Conservation (phyloP, 805 yeast species). For the Wickerhamiella alocasiicola region DNA sequence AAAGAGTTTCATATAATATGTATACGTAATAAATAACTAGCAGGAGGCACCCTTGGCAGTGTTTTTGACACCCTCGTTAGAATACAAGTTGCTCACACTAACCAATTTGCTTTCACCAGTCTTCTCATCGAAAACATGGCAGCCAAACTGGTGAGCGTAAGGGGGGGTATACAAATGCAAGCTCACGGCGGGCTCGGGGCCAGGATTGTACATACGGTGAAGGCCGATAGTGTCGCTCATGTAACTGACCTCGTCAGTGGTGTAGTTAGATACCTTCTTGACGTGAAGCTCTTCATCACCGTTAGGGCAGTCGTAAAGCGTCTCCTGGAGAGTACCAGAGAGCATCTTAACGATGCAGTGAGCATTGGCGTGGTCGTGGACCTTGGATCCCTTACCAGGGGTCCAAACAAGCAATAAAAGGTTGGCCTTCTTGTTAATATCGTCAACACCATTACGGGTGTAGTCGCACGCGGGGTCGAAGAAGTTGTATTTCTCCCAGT, state of each 20-base stretch:
- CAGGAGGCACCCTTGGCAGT: neutral
- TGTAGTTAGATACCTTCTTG: slow-evolving; percentile 22
- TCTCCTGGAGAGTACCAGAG: slow-evolving; percentile 46
- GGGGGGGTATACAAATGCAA: slow-evolving; percentile 70
- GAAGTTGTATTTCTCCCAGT: slow-evolving; percentile 50
- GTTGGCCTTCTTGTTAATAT: slow-evolving; percentile 61
- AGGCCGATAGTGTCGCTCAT: slow-evolving; percentile 55
- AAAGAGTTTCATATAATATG: no score
- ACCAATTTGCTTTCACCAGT: slow-evolving; percentile 43
- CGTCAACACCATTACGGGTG: slow-evolving; percentile 62
- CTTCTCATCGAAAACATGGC: slow-evolving; percentile 34
- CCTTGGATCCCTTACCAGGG: slow-evolving; percentile 49
- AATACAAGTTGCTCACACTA: slow-evolving; percentile 45
- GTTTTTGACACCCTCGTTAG: slow-evolving; percentile 41
- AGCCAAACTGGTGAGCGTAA: slow-evolving; percentile 45
- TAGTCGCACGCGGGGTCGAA: slow-evolving; percentile 40
- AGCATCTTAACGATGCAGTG: slow-evolving; percentile 65
- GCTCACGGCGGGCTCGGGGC: slow-evolving; percentile 40
- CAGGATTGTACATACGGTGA: slow-evolving; percentile 47
- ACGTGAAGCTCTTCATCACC: slow-evolving; percentile 20
- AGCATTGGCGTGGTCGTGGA: slow-evolving; percentile 67
- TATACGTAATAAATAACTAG: neutral
- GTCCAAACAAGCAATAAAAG: slow-evolving; percentile 57
- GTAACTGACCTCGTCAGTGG: slow-evolving; percentile 41
- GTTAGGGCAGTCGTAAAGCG: slow-evolving; percentile 40